phyloP scores from a whole-genome alignment of 2,329 filamentous ascomycete species.

The Annulohypoxylon truncatum region DNA sequence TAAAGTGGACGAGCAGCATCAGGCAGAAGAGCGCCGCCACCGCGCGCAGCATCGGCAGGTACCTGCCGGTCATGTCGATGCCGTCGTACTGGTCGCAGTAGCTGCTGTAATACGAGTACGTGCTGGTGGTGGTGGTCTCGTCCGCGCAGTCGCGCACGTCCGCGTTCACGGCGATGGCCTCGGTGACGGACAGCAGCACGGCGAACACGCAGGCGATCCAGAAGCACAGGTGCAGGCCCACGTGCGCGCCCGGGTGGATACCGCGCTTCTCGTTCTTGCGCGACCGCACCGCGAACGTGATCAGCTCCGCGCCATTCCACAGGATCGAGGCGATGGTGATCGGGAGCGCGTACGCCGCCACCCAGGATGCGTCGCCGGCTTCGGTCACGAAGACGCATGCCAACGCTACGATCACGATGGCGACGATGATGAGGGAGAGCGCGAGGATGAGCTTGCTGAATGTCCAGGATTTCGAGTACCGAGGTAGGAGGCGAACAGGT shows the following conservation, averaged over 20 bases:
- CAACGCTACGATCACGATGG: slow-evolving; percentile 44
- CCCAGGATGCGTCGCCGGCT: slow-evolving; percentile 4
- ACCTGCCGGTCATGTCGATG: slow-evolving; percentile 20
- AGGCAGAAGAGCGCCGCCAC: slow-evolving; percentile 80
- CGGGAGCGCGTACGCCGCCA: slow-evolving; percentile 38
- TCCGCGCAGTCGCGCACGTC: slow-evolving; percentile 7
- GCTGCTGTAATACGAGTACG: slow-evolving; percentile 8
- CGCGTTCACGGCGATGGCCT: slow-evolving; percentile 2
- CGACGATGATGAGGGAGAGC: slow-evolving; percentile 37
- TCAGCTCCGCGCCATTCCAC: slow-evolving; percentile 48
- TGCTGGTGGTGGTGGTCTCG: background rate
- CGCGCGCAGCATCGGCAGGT: slow-evolving; percentile 53
- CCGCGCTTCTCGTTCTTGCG: slow-evolving; percentile 43
- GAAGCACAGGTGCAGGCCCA: slow-evolving; percentile 46
- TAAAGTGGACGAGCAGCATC: slow-evolving; percentile 83
- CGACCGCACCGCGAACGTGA: slow-evolving; percentile 45
- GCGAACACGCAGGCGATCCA: slow-evolving; percentile 46
- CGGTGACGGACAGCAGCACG: slow-evolving; percentile 32
- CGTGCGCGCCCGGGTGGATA: slow-evolving; percentile 50
- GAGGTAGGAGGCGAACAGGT: slow-evolving; percentile 44
- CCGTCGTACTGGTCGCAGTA: slow-evolving; percentile 38
- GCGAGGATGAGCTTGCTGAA: slow-evolving; percentile 43
- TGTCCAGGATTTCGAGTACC: slow-evolving; percentile 42
- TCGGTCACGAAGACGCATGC: slow-evolving; percentile 39
- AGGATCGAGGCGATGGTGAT: slow-evolving; percentile 43